These are phyloP conservation scores for Hansenula lynferdii DNA, from an alignment of 1,139 yeast species.

Conservation along the genomic window DNA sequence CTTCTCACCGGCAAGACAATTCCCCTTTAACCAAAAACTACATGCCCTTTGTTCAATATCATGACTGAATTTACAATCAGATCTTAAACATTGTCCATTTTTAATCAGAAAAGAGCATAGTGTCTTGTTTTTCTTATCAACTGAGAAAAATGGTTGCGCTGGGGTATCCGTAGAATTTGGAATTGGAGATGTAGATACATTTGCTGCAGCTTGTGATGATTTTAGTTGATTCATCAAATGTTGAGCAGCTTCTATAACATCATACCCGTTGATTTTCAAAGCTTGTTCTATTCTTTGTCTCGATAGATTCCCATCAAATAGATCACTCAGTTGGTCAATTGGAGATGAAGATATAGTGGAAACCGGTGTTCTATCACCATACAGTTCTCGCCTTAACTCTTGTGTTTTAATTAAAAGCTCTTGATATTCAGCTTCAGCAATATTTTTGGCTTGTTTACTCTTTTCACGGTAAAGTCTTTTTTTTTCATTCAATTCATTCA, in stretches of 20 bases:
- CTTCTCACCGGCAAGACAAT: conserved; percentile 33
- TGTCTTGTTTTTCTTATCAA: conserved; percentile 21
- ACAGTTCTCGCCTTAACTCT: conserved; percentile 12
- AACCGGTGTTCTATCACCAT: conserved; percentile 10
- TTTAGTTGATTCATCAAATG: conserved; percentile 17
- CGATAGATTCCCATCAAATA: conserved; percentile 16
- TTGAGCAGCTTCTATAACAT: conserved; percentile 17
- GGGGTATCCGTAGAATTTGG: neutral
- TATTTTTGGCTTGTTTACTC: neutral
- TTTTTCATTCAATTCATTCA: conserved; percentile 11
- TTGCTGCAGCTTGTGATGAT: neutral
- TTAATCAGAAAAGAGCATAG: conserved; percentile 34
- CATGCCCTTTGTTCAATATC: conserved; percentile 35
- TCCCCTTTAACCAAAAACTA: conserved; percentile 38
- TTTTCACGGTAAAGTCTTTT: neutral
- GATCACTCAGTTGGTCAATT: conserved; percentile 14
- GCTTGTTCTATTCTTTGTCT: conserved; percentile 19
- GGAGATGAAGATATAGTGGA: conserved; percentile 15
- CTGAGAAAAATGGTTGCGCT: conserved; percentile 9
- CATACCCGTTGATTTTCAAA: conserved; percentile 18
- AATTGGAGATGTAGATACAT: neutral
- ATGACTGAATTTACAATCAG: conserved; percentile 40
- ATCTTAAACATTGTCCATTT: conserved; percentile 34
- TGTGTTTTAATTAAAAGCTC: conserved; percentile 14
- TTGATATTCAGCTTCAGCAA: conserved; percentile 9